A percentile compares a stretch with the other conserved stretches of the same genome.
Evolutionary conservation across 176 grass and related monocot species (phyloP).

Genomic region (Aechmea fasciata): DNA sequence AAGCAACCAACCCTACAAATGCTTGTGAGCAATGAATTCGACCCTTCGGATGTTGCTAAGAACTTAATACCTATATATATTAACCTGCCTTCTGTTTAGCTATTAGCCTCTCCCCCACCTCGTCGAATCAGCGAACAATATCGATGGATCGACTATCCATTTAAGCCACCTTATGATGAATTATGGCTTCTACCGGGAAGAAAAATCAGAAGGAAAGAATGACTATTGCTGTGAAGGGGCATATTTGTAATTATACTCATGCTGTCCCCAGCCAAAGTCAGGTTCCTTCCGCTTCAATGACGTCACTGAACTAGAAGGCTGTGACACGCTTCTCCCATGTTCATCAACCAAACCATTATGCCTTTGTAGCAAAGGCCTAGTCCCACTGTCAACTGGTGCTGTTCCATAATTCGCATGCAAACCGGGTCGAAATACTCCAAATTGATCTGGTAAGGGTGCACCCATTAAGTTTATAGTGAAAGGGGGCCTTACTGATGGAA

Average conservation of each 20-base stretch:
- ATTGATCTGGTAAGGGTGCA: constrained; percentile 19
- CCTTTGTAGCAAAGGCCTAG: constrained; percentile 29
- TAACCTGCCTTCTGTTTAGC: not conserved
- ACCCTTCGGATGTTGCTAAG: not conserved
- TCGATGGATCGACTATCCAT: constrained; percentile 29
- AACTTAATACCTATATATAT: not conserved
- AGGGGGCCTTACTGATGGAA: constrained; percentile 10
- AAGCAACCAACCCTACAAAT: constrained; percentile 1
- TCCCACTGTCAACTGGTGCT: constrained; percentile 24
- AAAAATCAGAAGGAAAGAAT: constrained; percentile 22
- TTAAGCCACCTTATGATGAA: constrained; percentile 19
- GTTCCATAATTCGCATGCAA: constrained; percentile 36
- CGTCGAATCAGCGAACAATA: constrained; percentile 10
- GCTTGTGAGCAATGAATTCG: not conserved
- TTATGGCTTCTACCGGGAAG: constrained; percentile 8
- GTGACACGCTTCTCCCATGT: constrained; percentile 25
- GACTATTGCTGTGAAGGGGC: constrained; percentile 14
- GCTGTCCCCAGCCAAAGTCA: constrained; percentile 51
- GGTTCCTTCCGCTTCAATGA: constrained; percentile 55
- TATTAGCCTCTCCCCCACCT: not conserved
- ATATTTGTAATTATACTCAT: constrained; percentile 21
- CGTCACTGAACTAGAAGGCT: constrained; percentile 27
- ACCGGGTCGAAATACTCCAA: constrained; percentile 33
- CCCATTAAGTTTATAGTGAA: constrained; percentile 19
- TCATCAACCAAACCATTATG: constrained; percentile 43